A percentile compares a stretch with the other conserved stretches of the same genome.
Conservation (phyloP, 805 yeast genomes). For the Blastobotrys terrestris region DNA sequence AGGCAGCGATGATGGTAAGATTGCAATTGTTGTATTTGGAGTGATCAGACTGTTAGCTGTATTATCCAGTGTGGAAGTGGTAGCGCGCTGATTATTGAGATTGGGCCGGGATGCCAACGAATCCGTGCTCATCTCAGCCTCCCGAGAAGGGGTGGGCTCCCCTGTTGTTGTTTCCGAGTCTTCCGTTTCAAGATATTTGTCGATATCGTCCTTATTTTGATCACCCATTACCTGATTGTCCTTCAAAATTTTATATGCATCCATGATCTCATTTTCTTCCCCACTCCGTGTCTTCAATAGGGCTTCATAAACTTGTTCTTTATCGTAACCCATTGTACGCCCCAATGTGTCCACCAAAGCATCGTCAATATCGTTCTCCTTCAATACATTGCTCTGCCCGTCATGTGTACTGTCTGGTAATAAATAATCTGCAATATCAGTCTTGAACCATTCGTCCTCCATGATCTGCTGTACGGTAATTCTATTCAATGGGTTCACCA, state of each 20-base stretch:
- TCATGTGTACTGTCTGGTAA: constrained; percentile 41
- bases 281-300: constrained; percentile 35
- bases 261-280: constrained; percentile 61
- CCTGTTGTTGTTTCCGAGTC: constrained; percentile 5
- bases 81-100: neutral
- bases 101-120: constrained; percentile 19
- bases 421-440: constrained; percentile 72
- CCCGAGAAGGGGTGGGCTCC: constrained; percentile 3
- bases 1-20: constrained; percentile 88
- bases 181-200: constrained; percentile 11
- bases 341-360: constrained; percentile 68
- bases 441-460: constrained; percentile 91
- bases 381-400: constrained; percentile 17
- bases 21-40: constrained; percentile 80
- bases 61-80: constrained; percentile 29
- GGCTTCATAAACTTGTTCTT: constrained; percentile 74
- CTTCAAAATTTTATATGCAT: constrained; percentile 74
- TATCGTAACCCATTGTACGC: constrained; percentile 82
- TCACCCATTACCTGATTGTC: constrained; percentile 47
- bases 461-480: constrained; percentile 87
- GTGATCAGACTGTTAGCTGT: constrained; percentile 29
- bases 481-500: constrained; percentile 89
- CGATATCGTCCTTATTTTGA: constrained; percentile 19
- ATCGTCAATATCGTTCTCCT: constrained; percentile 51
- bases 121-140: constrained; percentile 30